Evolutionary conservation across 495 filamentous ascomycete species (phyloP), one percentile per base, ranked within the genome.

Genomic region (Endocarpon pusillum): DNA sequence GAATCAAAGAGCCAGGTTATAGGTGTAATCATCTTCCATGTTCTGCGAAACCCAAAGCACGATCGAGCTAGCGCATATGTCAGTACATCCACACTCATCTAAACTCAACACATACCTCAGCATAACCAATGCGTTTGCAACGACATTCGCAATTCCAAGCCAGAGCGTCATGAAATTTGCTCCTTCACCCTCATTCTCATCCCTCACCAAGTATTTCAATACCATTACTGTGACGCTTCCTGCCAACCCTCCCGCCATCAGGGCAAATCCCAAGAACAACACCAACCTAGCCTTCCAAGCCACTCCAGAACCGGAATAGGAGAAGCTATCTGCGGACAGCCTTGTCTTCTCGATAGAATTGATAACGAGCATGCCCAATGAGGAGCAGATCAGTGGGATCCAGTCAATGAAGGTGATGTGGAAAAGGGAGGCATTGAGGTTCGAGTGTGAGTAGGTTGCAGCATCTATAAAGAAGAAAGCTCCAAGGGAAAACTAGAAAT

Each of bases 21-120:
- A 97, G 33, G 83, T 84, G 52, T 94, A 97, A 55, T 96, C 87
- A 46, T 97, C 91, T 59, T 99, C 91, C 59, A 96, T 93, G 48
- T 94, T 99, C 70, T 99, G 91, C 40, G 79, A 83, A 10, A 99
- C 69, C 91, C 91, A 99, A 5, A 99, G 67, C 3, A 94, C 76
- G 27, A 85, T 71, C 24, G 83, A 81, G 49, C 84, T 92, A 35
- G 35, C 36, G 18, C 24, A 17, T n/a, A n/a, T n/a, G n/a, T n/a
- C n/a, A n/a, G n/a, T n/a, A n/a, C n/a, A n/a, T n/a, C n/a, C n/a
- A n/a, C n/a, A n/a, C n/a, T 26, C 18, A 14, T 8, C n/a, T 16
- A 3, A 37, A 34, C 19, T 18, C 21, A 33, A 18, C 35, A 66
- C 71, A 43, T 49, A 87, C 77, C 82, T 91, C 41, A 91, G 51